These are phyloP conservation scores for Kwoniella botswanensis DNA, from an alignment of 768 basidiomycete species.

Conservation along the genomic window DNA sequence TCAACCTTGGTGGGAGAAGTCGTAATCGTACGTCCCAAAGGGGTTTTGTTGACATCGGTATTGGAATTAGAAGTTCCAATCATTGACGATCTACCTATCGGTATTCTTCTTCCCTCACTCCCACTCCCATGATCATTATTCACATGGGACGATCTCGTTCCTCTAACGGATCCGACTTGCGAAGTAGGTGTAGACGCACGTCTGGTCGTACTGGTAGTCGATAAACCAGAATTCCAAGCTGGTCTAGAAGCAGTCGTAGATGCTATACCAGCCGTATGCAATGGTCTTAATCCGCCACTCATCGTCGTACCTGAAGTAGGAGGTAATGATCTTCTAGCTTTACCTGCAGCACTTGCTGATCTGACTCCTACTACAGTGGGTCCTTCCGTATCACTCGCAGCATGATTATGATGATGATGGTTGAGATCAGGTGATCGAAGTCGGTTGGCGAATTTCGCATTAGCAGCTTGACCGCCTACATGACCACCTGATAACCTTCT, in stretches of 20 bases:
- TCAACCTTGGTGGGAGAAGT: background rate
- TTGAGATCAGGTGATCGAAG: constrained; percentile 68
- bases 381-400: constrained; percentile 1
- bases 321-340: constrained; percentile 38
- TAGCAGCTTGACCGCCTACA: constrained; percentile 61
- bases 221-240: constrained; percentile 27
- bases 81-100: constrained; percentile 15
- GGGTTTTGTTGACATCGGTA: too few relatives aligned
- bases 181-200: constrained; percentile 19
- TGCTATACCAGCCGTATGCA: constrained; percentile 14
- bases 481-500: constrained; percentile 26
- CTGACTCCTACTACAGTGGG: background rate
- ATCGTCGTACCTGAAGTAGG: constrained; percentile 43
- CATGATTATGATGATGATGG: constrained; percentile 46
- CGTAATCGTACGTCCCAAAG: too few relatives aligned
- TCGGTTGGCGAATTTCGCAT: constrained; percentile 89
- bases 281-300: constrained; percentile 17
- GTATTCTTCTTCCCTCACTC: constrained; percentile 7
- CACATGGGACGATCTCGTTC: background rate
- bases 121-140: background rate
- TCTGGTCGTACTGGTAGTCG: background rate
- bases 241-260: constrained; percentile 10
- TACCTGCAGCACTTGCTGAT: constrained; percentile 28
- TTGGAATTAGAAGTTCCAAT: background rate
- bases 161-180: constrained; percentile 8